Conservation (phyloP, 495 filamentous ascomycete species). For the Tuber indicum region DNA sequence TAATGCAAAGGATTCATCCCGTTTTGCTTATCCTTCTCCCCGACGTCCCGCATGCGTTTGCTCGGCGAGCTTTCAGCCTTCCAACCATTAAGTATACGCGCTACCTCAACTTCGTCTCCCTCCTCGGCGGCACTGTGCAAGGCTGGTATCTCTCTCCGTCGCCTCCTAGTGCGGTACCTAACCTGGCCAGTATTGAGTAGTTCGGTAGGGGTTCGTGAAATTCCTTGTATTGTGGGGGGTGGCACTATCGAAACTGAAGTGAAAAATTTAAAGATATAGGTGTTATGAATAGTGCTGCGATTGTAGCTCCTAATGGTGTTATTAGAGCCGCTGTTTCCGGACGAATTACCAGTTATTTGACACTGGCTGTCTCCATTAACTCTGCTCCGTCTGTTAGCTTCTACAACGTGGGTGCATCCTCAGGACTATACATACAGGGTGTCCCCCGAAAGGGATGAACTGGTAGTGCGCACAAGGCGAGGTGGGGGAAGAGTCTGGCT, state of each 20-base stretch:
- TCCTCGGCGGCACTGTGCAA: neutral
- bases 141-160: neutral
- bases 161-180: no score
- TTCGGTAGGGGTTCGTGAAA: neutral
- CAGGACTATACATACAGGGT: neutral
- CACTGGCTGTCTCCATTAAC: neutral
- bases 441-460: neutral
- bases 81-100: neutral
- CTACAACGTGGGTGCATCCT: neutral
- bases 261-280: neutral
- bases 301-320: neutral
- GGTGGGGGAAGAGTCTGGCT: neutral
- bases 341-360: neutral
- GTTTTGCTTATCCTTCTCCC: neutral
- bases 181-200: neutral
- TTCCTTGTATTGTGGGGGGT: neutral
- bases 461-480: neutral
- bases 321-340: neutral
- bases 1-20: conserved; percentile 1
- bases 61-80: neutral
- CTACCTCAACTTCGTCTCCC: neutral
- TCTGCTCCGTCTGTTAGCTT: neutral
- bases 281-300: neutral
- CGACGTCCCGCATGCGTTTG: neutral
- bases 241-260: neutral